phyloP scores from a whole-genome alignment of 129 eudicot species.

The Escallonia herrerae region DNA sequence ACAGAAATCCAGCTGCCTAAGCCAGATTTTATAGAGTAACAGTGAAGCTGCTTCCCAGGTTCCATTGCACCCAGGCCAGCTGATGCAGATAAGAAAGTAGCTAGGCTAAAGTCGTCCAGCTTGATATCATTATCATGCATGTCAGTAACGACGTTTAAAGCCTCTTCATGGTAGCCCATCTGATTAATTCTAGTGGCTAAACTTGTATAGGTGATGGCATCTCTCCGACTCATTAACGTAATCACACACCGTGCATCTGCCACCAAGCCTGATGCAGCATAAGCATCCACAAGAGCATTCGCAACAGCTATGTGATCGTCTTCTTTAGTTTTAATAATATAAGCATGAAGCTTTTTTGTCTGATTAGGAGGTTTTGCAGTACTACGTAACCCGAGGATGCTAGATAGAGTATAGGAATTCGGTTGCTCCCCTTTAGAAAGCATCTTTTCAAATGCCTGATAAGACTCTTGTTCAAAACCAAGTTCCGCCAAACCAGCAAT shows the following conservation, averaged over 20 bases:
- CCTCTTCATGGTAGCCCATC: constrained; percentile 9
- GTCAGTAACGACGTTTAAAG: constrained; percentile 7
- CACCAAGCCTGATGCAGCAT: constrained; percentile 16
- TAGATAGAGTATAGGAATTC: constrained; percentile 17
- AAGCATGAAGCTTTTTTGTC: constrained; percentile 19
- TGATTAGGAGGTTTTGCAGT: constrained; percentile 3
- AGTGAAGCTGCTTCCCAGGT: constrained; percentile 17
- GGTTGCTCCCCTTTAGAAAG: constrained; percentile 9
- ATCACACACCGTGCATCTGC: constrained; percentile 13
- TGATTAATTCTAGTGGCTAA: constrained; percentile 19
- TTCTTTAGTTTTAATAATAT: constrained; percentile 12
- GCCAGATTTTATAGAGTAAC: constrained; percentile 8
- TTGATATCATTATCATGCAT: constrained; percentile 8
- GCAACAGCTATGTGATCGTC: constrained; percentile 6
- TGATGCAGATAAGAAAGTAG: constrained; percentile 16
- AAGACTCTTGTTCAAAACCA: constrained; percentile 18
- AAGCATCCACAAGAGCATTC: constrained; percentile 27
- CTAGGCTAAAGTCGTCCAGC: constrained; percentile 14
- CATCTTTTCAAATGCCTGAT: constrained; percentile 12
- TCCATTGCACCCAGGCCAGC: constrained; percentile 17
- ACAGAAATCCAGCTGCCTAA: constrained; percentile 14
- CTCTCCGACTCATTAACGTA: constrained; percentile 7
- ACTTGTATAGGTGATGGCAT: constrained; percentile 17
- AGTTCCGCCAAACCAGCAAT: constrained; percentile 21
- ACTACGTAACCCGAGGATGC: constrained; percentile 9